Base-by-base conservation (phyloP, 352 stramenopile species). In the Globisporangium mamillatum region DNA sequence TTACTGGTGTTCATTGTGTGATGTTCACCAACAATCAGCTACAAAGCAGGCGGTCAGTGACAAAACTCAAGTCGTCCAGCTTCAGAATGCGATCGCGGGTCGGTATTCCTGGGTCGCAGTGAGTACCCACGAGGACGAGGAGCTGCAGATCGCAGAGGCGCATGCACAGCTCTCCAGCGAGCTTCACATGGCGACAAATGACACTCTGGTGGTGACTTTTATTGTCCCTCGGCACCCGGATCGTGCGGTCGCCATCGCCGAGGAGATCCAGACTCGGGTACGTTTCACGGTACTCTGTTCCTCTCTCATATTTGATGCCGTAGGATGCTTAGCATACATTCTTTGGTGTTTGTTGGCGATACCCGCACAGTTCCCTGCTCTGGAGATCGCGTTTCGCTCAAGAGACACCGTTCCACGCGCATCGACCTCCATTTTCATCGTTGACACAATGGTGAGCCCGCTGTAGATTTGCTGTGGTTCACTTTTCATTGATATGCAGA, bases 101-200 rank as follows among this genome's bases (percentile, higher is more conserved):
- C 74, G 82, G 34, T n/a, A 29, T 32, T 66, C 68, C 7, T 93
- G 86, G 83, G 68, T 84, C 50, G 83, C 81, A 57, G 78, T 71
- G 32, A 94, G 86, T 56, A 94, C 83, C 18, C 86, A 92, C 55
- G 81, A 88, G 8, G 71, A 73, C n/a, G 86, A 94, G 61, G 86
- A 92, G 63, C 53, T 71, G 3, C 66, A 86, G 27, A 70, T 90
- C 71, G 74, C 76, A 44, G 18, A 66, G 58, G 71, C 76, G 5
- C 86, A 92, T 48, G n/a, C 46, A 9, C 25, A 75, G 52, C 63
- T 86, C 7, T 36, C 34, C 1, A 66, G 60, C 29, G 22, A 56
- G 27, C 53, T 80, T 3, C 7, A 41, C 36, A 41, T 41, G 36
- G 3, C 12, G n/a, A 3, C 24, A 14, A 2, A 16, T 9, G 24